Base-by-base conservation (phyloP, 176 grass and related monocot genomes). In the Cocos nucifera region DNA sequence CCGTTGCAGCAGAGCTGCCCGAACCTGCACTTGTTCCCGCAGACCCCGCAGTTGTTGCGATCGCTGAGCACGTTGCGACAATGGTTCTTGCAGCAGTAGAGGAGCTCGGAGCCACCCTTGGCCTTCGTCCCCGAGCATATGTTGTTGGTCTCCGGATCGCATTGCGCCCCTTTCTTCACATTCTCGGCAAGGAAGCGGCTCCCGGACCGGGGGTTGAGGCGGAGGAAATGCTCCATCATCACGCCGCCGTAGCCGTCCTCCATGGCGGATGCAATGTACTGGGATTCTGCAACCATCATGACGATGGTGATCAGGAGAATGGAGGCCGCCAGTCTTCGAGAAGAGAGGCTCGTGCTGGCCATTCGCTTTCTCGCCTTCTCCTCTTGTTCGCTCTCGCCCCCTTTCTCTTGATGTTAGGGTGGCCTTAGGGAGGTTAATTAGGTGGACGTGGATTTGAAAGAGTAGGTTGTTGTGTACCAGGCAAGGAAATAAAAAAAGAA, bases 121-220 rank as follows among this genome's bases (percentile, higher is more conserved):
- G 26, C 29, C 18, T 54, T 6, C 6, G 20, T n/a, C 15, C 50
- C 51, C 17, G 27, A 20, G 56, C 57, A 60, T 44, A 44, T 44
- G 35, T 44, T 14, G 35, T 7, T 62, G 4, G 56, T 24, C 5
- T 18, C 28, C 10, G 19, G 35, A 20, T 64, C n/a, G 51, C 79
- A 80, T 8, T 16, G 52, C 21, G 21, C 50, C 16, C 39, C 55
- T 7, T 19, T 61, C 66, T 57, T 56, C n/a, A 12, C 44, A 12
- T 50, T 64, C 22, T 49, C 16, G 15, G 80, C 64, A 5, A 77
- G 25, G 54, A 88, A 88, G 52, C 76, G 63, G 61, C 72, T 79
- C 5, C 28, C 53, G 22, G 68, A 17, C 21, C 70, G 19, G 19
- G 70, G 66, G 20, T 17, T 74, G 2, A 59, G 54, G 8, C 23